Conservation (phyloP, 139 green algal genomes). For the Desmodesmus armatus region DNA sequence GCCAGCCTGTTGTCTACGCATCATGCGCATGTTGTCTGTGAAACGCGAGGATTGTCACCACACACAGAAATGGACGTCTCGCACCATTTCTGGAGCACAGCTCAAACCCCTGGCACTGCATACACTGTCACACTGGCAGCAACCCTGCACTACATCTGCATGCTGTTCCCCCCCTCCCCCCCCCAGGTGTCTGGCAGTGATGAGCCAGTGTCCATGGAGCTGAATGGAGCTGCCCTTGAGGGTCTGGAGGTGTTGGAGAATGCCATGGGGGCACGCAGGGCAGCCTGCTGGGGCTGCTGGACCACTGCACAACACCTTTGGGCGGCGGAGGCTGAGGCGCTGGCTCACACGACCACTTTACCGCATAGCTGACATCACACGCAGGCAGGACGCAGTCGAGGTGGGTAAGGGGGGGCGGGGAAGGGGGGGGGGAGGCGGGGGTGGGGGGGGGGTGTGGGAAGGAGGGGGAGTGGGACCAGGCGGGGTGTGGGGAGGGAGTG, state of each 20-base stretch:
- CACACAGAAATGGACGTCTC: no score
- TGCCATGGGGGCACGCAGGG: conserved; percentile 74
- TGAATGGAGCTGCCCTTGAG: conserved; percentile 95
- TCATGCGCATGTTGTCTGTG: no score
- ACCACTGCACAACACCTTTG: conserved; percentile 91
- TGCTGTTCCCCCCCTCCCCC: no score
- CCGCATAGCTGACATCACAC: conserved; percentile 72
- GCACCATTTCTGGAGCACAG: no score
- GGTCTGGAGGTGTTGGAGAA: conserved; percentile 97
- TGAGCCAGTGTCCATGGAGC: conserved; percentile 65
- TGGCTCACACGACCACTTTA: conserved; percentile 93
- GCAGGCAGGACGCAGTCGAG: conserved; percentile 80
- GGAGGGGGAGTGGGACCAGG: no score
- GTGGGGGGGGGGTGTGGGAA: no score
- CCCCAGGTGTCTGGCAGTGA: conserved; percentile 29
- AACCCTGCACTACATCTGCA: not conserved
- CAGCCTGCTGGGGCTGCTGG: conserved; percentile 87
- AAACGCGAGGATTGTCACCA: no score
- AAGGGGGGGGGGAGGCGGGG: no score
- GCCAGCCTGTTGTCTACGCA: no score
- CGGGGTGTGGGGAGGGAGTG: no score
- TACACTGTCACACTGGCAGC: not conserved
- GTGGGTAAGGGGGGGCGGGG: conserved; percentile 33
- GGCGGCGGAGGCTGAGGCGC: conserved; percentile 84
- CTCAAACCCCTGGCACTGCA: no score